Evolutionary conservation across 768 basidiomycete species (phyloP), one percentile per base, ranked within the genome.

Genomic region (Tubosaeta sp.): DNA sequence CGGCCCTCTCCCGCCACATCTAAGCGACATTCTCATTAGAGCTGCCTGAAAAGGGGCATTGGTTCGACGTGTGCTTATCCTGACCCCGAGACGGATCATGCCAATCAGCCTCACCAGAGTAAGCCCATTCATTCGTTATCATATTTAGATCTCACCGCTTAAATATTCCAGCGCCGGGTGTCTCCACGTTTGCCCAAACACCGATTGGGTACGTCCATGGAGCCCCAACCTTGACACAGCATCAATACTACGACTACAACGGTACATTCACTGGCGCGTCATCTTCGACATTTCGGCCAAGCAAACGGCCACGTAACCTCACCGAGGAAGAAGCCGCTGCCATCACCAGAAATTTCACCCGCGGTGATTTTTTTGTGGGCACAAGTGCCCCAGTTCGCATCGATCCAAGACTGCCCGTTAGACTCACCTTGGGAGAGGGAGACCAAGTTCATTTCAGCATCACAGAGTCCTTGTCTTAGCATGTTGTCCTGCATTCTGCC

Each of bases 271-370:
- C 84, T 18, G 80, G 81, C 48, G 81, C 86, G 18, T 87, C 85
- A 3, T 78, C 85, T 25, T 84, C 86, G 16, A 82, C 86, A 4
- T 90, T 89, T 71, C 83, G 88, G n/a, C 84, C 88, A 4, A 80
- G 73, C 60, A 90, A 90, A 65, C 83, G 88, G 24, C 84, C 87
- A 27, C 83, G 88, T 56, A 81, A 79, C 40, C 81, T 90, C 48
- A 90, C 88, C 2, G 88, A 90, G 58, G 87, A 90, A 55, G 88
- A 90, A 66, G 79, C 88, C 2, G 86, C 86, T 11, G 87, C 87
- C 29, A 90, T 90, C 71, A 87, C 87, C 1, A 80, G 87, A 65
- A 88, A 87, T 60, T 90, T 87, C 59, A 84, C 74, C 54, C 80
- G 88, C 46, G 88, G 88, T 4, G 87, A 90, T 64, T 90, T 90